Conservation (phyloP, 805 yeast genomes). For the Kuraishia ogatae region DNA sequence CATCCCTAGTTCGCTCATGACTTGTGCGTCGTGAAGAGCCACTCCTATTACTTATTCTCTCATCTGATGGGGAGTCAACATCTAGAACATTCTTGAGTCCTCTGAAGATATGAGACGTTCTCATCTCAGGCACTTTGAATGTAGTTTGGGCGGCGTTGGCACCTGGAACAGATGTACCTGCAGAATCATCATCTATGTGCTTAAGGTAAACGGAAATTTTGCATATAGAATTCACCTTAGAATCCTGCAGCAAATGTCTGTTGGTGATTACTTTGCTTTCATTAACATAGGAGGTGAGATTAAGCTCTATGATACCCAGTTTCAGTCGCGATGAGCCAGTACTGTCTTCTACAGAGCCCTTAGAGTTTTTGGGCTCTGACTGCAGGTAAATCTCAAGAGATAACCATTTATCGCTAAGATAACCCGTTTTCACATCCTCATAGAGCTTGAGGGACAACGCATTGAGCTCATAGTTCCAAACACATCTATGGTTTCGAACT, state of each 20-base stretch:
- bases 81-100: slow-evolving; percentile 15
- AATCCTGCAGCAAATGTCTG: slow-evolving; percentile 63
- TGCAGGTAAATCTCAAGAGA: slow-evolving; percentile 27
- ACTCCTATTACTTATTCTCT: not conserved
- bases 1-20: not conserved
- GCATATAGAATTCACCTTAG: slow-evolving; percentile 78
- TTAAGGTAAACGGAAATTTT: slow-evolving; percentile 38
- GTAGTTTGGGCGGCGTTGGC: not conserved
- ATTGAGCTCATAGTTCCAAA: slow-evolving; percentile 30
- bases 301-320: slow-evolving; percentile 60
- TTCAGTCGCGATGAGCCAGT: slow-evolving; percentile 28
- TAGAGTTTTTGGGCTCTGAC: slow-evolving; percentile 7
- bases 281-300: slow-evolving; percentile 63
- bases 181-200: slow-evolving; percentile 4
- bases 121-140: slow-evolving; percentile 13
- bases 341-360: slow-evolving; percentile 1
- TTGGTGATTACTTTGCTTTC: slow-evolving; percentile 43
- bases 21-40: not conserved
- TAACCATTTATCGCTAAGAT: slow-evolving; percentile 34
- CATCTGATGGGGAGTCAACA: slow-evolving; percentile 1
- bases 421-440: slow-evolving; percentile 27
- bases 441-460: slow-evolving; percentile 30
- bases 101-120: slow-evolving; percentile 13
- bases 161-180: not conserved
- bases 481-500: slow-evolving; percentile 44